Evolutionary conservation across 305 asterid genomes (phyloP), one percentile per base, ranked within the genome.

Genomic region (Fraxinus baroniana): DNA sequence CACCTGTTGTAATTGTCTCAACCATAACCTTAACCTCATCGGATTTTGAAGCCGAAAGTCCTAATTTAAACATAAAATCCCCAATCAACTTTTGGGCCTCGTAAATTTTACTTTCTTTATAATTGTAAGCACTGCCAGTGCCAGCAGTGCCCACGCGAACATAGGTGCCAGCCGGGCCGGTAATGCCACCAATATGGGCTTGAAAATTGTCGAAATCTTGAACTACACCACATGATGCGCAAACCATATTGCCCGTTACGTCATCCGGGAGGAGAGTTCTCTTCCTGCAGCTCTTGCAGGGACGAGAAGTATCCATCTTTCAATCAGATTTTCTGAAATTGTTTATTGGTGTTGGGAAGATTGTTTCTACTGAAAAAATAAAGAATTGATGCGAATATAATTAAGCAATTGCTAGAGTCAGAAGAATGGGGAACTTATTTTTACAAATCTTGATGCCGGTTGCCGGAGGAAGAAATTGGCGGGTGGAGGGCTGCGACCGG

Each of bases 61-160:
- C 92, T 80, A 94, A 83, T 72, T 80, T 89, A 68, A 36, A 75
- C 88, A 87, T 77, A 17, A 90, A 68, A 73, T 91, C 93, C 5
- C 82, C 87, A 64, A 95, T 91, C 80, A 89, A 36, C 32, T 86
- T 90, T 52, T 89, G 85, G 9, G 97, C 94, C 33, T 86, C 82
- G 9, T 80, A 91, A 5, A 87, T 83, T 80, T 94, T 95, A 2
- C 52, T 86, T 46, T 95, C 92, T 80, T 87, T 91, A 81, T 87
- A 92, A 80, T 28, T 82, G 79, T 86, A 83, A 24, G 15, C 20
- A 39, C 74, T 84, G 20, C 97, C 97, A 1, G 80, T 20, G 79
- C 98, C 97, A 4, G 88, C 82, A 0, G 91, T 91, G 12, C 98
- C 98, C 0, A 86, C 6, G 4, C 87, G 91, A 6, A 94, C 83